Conservation (phyloP, 2,329 filamentous ascomycete species). For the Pseudogymnoascus sp. region DNA sequence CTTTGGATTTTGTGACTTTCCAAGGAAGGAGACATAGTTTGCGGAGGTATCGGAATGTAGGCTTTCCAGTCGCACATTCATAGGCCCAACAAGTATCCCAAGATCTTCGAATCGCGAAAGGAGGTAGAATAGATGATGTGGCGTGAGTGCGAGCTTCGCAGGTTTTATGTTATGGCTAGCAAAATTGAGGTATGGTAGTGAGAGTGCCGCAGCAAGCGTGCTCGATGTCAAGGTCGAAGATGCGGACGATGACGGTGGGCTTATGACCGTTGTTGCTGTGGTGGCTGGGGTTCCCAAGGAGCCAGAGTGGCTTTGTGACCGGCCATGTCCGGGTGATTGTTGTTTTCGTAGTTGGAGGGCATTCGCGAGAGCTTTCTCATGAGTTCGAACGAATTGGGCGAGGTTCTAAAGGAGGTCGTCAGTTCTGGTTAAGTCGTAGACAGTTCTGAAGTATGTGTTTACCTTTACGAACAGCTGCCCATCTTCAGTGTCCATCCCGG, state of each 20-base stretch:
- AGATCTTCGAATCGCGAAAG: conserved; percentile 92
- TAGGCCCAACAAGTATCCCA: conserved; percentile 81
- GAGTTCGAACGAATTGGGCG: conserved; percentile 89
- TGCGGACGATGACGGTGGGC: conserved; percentile 52
- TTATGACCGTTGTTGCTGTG: conserved; percentile 36
- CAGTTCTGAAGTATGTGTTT: conserved; percentile 23
- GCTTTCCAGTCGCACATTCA: conserved; percentile 93
- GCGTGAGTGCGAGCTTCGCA: conserved; percentile 83
- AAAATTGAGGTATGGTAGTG: conserved; percentile 76
- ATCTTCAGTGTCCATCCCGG: conserved; percentile 62
- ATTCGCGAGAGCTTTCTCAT: conserved; percentile 95
- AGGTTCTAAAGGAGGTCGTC: conserved; percentile 60
- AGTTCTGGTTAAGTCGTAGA: conserved; percentile 6
- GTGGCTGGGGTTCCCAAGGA: conserved; percentile 37
- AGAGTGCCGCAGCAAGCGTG: conserved; percentile 75
- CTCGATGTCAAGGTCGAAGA: conserved; percentile 59
- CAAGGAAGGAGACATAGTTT: conserved; percentile 93
- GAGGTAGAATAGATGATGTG: conserved; percentile 94
- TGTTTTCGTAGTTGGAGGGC: conserved; percentile 79
- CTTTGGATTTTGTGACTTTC: conserved; percentile 71
- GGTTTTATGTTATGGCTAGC: conserved; percentile 79
- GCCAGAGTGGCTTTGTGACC: conserved; percentile 56
- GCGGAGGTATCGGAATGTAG: conserved; percentile 80
- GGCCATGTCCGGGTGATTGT: conserved; percentile 57
- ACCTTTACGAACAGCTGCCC: conserved; percentile 85